A percentile compares a stretch with the other conserved stretches of the same genome.
phyloP scores from a whole-genome alignment of 345 rosid genomes.

The Boechera divaricarpa region DNA sequence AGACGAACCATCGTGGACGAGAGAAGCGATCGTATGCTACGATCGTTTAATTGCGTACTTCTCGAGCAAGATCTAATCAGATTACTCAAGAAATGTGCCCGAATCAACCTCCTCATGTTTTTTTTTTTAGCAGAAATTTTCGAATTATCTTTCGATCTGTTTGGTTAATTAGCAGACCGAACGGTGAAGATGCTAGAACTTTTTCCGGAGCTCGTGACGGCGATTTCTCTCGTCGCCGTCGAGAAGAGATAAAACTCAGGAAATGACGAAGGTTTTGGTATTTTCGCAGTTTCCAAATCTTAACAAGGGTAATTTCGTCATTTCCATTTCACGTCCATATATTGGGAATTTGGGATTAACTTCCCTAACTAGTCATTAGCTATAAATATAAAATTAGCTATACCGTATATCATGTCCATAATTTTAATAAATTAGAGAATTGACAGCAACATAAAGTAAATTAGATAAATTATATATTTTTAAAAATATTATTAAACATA shows the following conservation, averaged over 20 bases:
- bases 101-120: constrained; percentile 43
- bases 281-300: not conserved
- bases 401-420: not conserved
- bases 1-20: constrained; percentile 43
- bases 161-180: not conserved
- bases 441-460: not conserved
- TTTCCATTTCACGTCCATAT: not conserved
- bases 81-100: constrained; percentile 31
- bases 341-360: not conserved
- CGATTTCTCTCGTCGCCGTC: constrained; percentile 22
- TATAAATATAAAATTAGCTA: not conserved
- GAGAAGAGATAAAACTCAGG: not conserved
- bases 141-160: not conserved
- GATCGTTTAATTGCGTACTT: constrained; percentile 21
- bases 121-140: too few relatives aligned
- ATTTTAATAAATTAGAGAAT: not conserved
- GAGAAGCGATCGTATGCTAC: constrained; percentile 31
- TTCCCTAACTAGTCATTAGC: not conserved
- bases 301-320: constrained; percentile 2
- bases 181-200: not conserved
- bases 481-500: constrained; percentile 10
- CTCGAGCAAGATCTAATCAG: constrained; percentile 46
- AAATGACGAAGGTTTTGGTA: constrained; percentile 16
- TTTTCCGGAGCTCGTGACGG: constrained; percentile 36
- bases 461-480: not conserved